Evolutionary conservation across 257 asterid species (phyloP), one percentile per base, ranked within the genome.

Genomic region (Leptodermis oblonga): DNA sequence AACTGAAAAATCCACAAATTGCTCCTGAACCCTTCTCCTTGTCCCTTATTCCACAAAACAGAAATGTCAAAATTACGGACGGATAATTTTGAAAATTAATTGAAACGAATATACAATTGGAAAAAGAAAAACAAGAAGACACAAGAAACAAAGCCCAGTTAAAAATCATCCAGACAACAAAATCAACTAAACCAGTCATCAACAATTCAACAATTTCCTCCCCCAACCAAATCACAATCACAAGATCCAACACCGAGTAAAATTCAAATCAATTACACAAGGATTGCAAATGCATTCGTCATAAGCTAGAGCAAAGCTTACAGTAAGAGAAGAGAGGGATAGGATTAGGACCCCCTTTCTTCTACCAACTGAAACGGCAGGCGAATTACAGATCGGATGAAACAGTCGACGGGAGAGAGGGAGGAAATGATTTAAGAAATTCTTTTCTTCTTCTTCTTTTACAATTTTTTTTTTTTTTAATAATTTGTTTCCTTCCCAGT

Each of bases 381-480:
- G 51, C 26, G 56, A 67, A 36, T 49, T 67, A 13, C 62, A 52
- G 71, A 67, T 67, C 71, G 37, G 36, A 37, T 62, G 67, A 36
- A 62, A 62, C 67, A 36, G 67, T 37, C 67, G 31, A 36, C 31
- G 31, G 36, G 67, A 62, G 67, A 62, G 67, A 60, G 17, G 18
- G 65, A n/a, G 48, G 22, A 23, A 22, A 52, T 33, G 13, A 52
- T 3, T 43, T 18, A 33, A 45, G 58, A 28, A 22, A 62, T 62
- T 39, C 45, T 56, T 14, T 34, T 28, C 31, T 7, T 52, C 54
- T 48, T 48, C 54, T 1, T 54, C 34, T 55, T 18, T 26, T 26
- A 23, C 4, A 7, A 9, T 25, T 60, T 30, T 7, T 31, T 36
- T 59, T 59, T 23, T 11, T 17, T 31, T 33, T 4, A 7, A 10